phyloP scores from a whole-genome alignment of 73 alveolate species.

The Symbiodinium pilosum region DNA sequence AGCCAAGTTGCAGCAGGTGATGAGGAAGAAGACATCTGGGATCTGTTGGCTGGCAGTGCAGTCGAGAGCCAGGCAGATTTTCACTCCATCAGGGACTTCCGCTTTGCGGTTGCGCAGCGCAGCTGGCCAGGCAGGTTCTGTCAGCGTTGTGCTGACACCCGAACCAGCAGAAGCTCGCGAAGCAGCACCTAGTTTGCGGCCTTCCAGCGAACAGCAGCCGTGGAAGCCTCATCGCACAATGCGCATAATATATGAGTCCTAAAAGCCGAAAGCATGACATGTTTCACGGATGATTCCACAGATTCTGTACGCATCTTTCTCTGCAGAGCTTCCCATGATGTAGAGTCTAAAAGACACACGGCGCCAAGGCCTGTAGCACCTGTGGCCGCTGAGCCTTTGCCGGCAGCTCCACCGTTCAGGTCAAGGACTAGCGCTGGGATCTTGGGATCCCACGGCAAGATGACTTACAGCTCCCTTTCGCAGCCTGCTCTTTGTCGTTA shows the following conservation, averaged over 20 bases:
- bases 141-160: background rate
- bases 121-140: background rate
- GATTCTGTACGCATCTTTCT: no score
- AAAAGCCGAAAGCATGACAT: no score
- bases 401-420: background rate
- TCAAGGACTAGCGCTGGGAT: background rate
- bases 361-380: no score
- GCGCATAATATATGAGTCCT: no score
- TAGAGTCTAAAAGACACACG: no score
- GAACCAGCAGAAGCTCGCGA: background rate
- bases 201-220: background rate
- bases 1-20: slow-evolving; percentile 26
- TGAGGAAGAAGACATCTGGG: slow-evolving; percentile 56
- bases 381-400: background rate
- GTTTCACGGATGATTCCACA: no score
- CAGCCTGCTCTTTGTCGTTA: background rate
- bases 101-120: background rate
- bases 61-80: slow-evolving; percentile 12
- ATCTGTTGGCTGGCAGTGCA: slow-evolving; percentile 57
- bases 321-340: no score
- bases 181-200: background rate
- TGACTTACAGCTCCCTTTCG: no score
- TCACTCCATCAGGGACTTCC: no score
- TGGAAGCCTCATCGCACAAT: no score
- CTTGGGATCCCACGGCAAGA: background rate